Percentiles rank a stretch among this genome's conserved stretches.
These are phyloP conservation scores for Debaryomyces hansenii DNA, from an alignment of 805 yeast species.

Conservation along the genomic window DNA sequence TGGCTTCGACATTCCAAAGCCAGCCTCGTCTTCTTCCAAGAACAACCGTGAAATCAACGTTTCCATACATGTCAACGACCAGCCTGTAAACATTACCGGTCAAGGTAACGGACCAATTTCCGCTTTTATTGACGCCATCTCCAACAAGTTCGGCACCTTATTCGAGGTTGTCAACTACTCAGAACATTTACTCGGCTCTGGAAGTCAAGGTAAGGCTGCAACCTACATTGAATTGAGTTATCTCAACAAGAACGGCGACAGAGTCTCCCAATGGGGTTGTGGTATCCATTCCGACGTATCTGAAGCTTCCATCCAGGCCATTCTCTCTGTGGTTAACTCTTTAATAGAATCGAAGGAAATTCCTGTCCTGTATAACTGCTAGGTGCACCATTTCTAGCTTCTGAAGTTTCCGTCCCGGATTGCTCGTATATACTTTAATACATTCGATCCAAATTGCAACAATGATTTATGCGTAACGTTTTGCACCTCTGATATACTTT, in stretches of 20 bases:
- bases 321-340: constrained; percentile 55
- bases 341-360: constrained; percentile 33
- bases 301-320: constrained; percentile 57
- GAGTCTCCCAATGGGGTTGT: constrained; percentile 41
- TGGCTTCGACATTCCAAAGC: constrained; percentile 48
- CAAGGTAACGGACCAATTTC: constrained; percentile 81
- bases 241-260: constrained; percentile 35
- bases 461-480: too few relatives aligned
- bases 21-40: constrained; percentile 15
- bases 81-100: constrained; percentile 45
- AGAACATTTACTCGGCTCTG: constrained; percentile 74
- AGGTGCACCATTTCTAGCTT: constrained; percentile 13
- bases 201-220: constrained; percentile 72
- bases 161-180: constrained; percentile 66
- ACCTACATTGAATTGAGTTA: constrained; percentile 61
- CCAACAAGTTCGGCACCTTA: constrained; percentile 49
- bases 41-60: constrained; percentile 52
- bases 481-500: too few relatives aligned
- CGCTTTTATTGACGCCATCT: constrained; percentile 64
- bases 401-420: too few relatives aligned
- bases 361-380: background rate
- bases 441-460: too few relatives aligned
- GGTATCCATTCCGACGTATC: constrained; percentile 45
- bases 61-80: constrained; percentile 21
- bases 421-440: too few relatives aligned